Evolutionary conservation across 805 yeast genomes (phyloP), one percentile per base, ranked within the genome.

Genomic region (Lipomyces anomalus): DNA sequence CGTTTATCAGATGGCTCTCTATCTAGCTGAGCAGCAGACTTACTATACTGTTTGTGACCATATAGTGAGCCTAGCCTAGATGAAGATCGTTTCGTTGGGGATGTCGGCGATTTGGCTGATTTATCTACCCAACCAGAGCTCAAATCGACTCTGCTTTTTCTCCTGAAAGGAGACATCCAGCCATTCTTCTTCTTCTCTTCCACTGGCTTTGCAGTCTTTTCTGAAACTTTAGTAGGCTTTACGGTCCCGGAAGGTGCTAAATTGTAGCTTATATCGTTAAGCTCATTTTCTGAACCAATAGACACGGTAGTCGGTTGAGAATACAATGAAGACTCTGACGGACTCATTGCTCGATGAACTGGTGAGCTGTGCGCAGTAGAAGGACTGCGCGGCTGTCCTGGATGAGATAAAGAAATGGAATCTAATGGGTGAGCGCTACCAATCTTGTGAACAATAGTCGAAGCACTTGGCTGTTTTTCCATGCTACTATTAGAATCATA

Each of bases 161-260:
- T 60, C 46, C 69, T 59, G 57, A 70, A 70, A 22, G 74, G 74
- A 38, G 70, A 65, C 6, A 69, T 68, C 74, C 75, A 71, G 1
- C 70, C 64, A 24, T 67, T 48, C 18, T 20, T 43, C 9, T 24
- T 41, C 26, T 46, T 43, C 30, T 38, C 35, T 13, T 16, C 26
- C 26, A 23, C 16, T 18, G 24, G 6, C 21, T 26, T n/a, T 16
- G 24, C 17, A 18, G 17, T 20, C 24, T 20, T 21, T n/a, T n/a
- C 6, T n/a, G 17, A n/a, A 18, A n/a, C 13, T 18, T 23, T 7
- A 13, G 30, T 26, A 9, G 30, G 13, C 11, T 13, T 9, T 9
- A 26, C 30, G 30, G 9, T 18, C 26, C 6, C 26, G 39, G 6
- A 22, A 26, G 24, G 26, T n/a, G 6, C 20, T 22, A 5, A 22